Evolutionary conservation across 768 basidiomycete genomes (phyloP), one percentile per base, ranked within the genome.

Genomic region (Leucocoprinus birnbaumii): DNA sequence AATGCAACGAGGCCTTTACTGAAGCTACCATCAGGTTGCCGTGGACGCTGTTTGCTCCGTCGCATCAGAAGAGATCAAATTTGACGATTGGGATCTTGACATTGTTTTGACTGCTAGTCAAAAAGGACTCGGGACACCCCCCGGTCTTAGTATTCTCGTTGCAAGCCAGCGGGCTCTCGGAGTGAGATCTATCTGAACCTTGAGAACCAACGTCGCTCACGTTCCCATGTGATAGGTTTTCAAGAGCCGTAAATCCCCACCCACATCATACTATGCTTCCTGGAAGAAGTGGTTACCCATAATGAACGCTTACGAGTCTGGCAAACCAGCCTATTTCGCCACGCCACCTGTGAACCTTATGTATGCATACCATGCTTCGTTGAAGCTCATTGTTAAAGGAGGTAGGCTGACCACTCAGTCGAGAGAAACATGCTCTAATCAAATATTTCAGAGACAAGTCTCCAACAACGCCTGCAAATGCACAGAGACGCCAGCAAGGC

Each of bases 21-120:
- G 21, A 21, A 25, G 24, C 21, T 37, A 26, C 24, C n/a, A 16
- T 26, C 18, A 89, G 87, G 76, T 94, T 41, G 76, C 90, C 7
- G 76, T 94, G 56, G 97, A 99, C 65, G 92, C 84, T n/a, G 97
- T 99, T 24, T 99, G 97, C 72, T 88, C 94, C 1, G 94, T 98
- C 14, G 97, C 91, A 4, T 91, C 88, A 62, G 97, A 98, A 68
- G 94, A 98, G 68, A 94, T 99, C 63, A 83, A 78, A 43, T 89
- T 97, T 77, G 97, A 98, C 62, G 86, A 82, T 2, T 98, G 97
- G 97, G 85, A 80, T 22, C 77, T 98, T 51, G 97, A 99, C 61
- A 84, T 94, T 35, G 87, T 98, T 22, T 62, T 95, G 40, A 83
- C 87, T 14, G 94, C 91, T 9, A 86, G 84, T 55, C 94, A 96